Evolutionary conservation across 2,329 filamentous ascomycete genomes (phyloP).

Genomic region (Botrytis deweyae): DNA sequence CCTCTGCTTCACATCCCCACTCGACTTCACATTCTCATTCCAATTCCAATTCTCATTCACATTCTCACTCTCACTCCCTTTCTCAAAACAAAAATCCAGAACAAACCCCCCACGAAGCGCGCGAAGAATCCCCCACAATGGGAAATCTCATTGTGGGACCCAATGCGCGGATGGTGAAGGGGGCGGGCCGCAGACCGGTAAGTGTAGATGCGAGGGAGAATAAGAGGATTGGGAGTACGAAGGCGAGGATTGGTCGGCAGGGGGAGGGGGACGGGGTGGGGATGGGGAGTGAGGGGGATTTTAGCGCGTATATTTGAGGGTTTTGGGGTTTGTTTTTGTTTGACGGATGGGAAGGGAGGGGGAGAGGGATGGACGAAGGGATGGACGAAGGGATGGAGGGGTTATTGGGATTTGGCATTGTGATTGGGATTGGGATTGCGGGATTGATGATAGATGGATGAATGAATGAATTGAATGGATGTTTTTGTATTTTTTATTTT

Average conservation of each 20-base stretch:
- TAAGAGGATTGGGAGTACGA: constrained; percentile 24
- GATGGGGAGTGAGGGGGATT: background rate
- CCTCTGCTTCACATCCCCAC: background rate
- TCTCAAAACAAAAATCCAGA: background rate
- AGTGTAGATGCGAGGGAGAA: constrained; percentile 31
- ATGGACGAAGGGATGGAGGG: background rate
- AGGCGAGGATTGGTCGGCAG: constrained; percentile 25
- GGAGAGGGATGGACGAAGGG: no score
- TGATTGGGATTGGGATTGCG: no score
- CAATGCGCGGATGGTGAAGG: constrained; percentile 27
- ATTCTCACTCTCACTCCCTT: no score
- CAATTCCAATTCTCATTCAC: no score
- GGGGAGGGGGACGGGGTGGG: background rate
- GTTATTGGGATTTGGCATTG: background rate
- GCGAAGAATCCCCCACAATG: constrained; percentile 18
- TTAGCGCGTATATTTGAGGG: constrained; percentile 11
- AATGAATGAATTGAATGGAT: no score
- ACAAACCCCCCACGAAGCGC: background rate
- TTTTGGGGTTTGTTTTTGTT: background rate
- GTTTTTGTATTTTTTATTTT: no score
- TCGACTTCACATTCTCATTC: no score
- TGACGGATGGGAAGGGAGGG: background rate
- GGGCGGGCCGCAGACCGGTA: constrained; percentile 29
- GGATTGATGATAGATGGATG: no score
- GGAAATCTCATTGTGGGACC: constrained; percentile 20